These are phyloP conservation scores for Oryza longistaminata DNA, from an alignment of 176 grass and related monocot genomes.

Conservation along the genomic window DNA sequence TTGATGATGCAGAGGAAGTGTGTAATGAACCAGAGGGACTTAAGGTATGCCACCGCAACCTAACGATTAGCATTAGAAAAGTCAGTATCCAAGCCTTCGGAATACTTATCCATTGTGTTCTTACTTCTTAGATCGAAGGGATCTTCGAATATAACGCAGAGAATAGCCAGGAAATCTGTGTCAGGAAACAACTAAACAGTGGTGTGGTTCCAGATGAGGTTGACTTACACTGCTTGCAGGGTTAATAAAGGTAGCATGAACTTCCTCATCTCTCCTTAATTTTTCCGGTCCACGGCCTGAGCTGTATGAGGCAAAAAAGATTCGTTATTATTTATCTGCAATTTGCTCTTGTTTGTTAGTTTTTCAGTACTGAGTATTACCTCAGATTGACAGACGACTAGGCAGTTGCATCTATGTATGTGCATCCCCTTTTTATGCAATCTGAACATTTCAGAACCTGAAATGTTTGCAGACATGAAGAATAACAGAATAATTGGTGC, in stretches of 20 bases:
- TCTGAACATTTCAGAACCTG: neutral
- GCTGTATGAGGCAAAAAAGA: neutral
- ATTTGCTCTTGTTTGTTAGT: neutral
- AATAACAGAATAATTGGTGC: slow-evolving; percentile 12
- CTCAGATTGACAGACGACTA: slow-evolving; percentile 13
- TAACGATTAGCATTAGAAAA: neutral
- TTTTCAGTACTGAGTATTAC: neutral
- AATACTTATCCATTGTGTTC: slow-evolving; percentile 13
- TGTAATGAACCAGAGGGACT: slow-evolving; percentile 76
- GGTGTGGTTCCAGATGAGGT: slow-evolving; percentile 75
- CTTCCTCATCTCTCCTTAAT: neutral
- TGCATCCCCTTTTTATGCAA: neutral
- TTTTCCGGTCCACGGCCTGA: neutral
- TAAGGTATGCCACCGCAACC: slow-evolving; percentile 52
- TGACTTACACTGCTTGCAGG: slow-evolving; percentile 91
- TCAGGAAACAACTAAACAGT: slow-evolving; percentile 77
- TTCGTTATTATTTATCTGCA: neutral
- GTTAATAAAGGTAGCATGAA: slow-evolving; percentile 77
- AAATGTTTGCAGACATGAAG: neutral
- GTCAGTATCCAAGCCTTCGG: neutral
- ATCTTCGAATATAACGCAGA: slow-evolving; percentile 95
- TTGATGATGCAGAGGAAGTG: slow-evolving; percentile 73
- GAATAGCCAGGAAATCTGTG: slow-evolving; percentile 71
- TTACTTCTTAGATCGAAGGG: slow-evolving; percentile 72
- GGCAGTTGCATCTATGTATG: neutral